Conservation (phyloP, 2,329 filamentous ascomycete genomes). For the Domatiomyces globalis region DNA sequence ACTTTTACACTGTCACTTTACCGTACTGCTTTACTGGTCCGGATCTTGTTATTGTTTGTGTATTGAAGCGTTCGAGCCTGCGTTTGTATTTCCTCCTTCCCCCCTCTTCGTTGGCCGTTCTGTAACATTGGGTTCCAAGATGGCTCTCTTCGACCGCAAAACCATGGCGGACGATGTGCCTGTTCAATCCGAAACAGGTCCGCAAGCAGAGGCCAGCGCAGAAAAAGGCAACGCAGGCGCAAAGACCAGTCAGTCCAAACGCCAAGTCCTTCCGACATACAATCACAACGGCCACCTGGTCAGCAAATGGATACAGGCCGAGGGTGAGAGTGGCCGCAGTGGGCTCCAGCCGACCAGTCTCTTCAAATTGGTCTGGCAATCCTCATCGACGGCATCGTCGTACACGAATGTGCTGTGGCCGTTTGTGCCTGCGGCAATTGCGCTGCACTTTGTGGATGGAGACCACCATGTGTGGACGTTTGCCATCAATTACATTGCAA, state of each 20-base stretch:
- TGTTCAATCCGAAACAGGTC: not conserved
- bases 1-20: constrained; percentile 1
- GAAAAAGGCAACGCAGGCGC: constrained; percentile 8
- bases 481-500: constrained; percentile 58
- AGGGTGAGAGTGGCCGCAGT: constrained; percentile 54
- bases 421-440: constrained; percentile 57
- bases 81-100: not conserved
- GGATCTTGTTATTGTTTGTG: constrained; percentile 2
- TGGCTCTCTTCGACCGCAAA: constrained; percentile 12
- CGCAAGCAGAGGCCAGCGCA: not conserved
- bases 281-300: constrained; percentile 20
- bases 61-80: not conserved
- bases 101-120: constrained; percentile 6
- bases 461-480: constrained; percentile 52
- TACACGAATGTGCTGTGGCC: constrained; percentile 61
- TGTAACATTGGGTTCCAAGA: constrained; percentile 10
- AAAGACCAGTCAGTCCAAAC: not conserved
- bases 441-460: constrained; percentile 42
- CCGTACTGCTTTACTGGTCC: not conserved
- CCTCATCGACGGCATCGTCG: constrained; percentile 49
- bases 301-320: constrained; percentile 28
- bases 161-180: not conserved
- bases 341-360: constrained; percentile 53
- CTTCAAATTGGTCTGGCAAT: constrained; percentile 48
- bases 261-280: constrained; percentile 10